Base-by-base conservation (phyloP, 805 yeast species). In the Suhomyces sp. region DNA sequence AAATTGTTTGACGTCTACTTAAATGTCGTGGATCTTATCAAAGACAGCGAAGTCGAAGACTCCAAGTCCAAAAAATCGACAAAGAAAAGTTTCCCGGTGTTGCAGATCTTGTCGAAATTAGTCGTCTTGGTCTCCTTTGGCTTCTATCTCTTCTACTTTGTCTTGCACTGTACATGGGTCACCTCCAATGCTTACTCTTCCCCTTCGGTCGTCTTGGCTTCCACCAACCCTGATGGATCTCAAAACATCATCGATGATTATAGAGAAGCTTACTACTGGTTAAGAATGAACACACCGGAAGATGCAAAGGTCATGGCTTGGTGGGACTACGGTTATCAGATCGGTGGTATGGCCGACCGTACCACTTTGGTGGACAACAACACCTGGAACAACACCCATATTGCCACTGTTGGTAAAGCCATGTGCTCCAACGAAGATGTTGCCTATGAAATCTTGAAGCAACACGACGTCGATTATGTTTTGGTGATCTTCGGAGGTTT, bases 271-370 rank as follows among this genome's bases (percentile, higher is more conserved):
- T 94, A 94, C 76, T 94, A 93, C 70, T 94, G 99, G 99, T 78
- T 94, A 62, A 85, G 99, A 65, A 92, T 93, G 97, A 94, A 94
- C 75, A 94, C 99, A 0, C 84, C 88, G 3, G 97, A 94, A 68
- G 98, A 94, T 67, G 88, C 97, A 33, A 92, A 89, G 70, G 87
- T 94, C 55, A 90, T 96, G 87, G 86, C 97, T 9, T 94, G 99
- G 99, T 94, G 99, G 99, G 99, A 96, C 77, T 96, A 96, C 66
- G 99, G 99, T 50, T 94, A 94, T 72, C 99, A 94, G 77, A 94
- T 94, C 64, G 99, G 99, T 62, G 99, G 99, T 57, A 94, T 94
- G 98, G 99, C 99, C 44, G 99, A 94, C 73, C 84, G 99, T 66
- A 93, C 98, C 57, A 94, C 99, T 5, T 79, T 94, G 60, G 99